Conservation (phyloP, 208 protist species). For the Leishmania arabica region DNA sequence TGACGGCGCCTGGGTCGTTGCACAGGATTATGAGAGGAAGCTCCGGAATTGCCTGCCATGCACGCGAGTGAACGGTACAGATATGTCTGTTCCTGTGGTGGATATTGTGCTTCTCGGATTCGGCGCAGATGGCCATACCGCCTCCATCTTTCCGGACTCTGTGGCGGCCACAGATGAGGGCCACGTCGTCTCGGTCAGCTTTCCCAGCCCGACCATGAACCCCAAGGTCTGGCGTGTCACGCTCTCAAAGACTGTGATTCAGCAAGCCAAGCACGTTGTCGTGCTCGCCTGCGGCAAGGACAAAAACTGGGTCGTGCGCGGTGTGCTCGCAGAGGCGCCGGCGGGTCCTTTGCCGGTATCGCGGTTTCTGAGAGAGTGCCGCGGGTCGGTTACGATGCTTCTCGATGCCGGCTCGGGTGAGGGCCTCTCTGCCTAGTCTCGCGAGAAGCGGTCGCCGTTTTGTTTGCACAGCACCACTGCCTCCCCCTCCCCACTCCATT, state of each 20-base stretch:
- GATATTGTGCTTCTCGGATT: conserved; percentile 85
- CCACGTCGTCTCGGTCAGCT: conserved; percentile 49
- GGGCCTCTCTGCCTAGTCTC: conserved; percentile 4
- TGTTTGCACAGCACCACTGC: no score
- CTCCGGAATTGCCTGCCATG: conserved; percentile 28
- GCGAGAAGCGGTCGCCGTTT: no score
- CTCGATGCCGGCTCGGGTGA: conserved; percentile 39
- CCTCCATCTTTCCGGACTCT: conserved; percentile 81
- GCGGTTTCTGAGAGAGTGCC: conserved; percentile 71
- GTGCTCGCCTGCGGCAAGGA: conserved; percentile 66
- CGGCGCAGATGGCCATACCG: conserved; percentile 82
- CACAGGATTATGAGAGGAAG: conserved; percentile 39
- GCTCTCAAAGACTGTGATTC: conserved; percentile 64
- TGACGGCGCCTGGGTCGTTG: conserved; percentile 43
- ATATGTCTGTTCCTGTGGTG: conserved; percentile 41
- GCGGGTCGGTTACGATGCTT: conserved; percentile 62
- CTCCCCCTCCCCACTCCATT: not conserved
- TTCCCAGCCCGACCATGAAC: conserved; percentile 74
- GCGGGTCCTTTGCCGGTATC: conserved; percentile 40
- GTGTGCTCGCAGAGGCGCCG: conserved; percentile 38
- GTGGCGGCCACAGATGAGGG: conserved; percentile 42
- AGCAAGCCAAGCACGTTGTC: conserved; percentile 67
- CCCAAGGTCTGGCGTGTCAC: conserved; percentile 85
- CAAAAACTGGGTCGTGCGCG: conserved; percentile 75
- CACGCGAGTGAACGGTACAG: not conserved